Conservation (phyloP, 169 alveolate species). For the Plasmodium reichenowi region DNA sequence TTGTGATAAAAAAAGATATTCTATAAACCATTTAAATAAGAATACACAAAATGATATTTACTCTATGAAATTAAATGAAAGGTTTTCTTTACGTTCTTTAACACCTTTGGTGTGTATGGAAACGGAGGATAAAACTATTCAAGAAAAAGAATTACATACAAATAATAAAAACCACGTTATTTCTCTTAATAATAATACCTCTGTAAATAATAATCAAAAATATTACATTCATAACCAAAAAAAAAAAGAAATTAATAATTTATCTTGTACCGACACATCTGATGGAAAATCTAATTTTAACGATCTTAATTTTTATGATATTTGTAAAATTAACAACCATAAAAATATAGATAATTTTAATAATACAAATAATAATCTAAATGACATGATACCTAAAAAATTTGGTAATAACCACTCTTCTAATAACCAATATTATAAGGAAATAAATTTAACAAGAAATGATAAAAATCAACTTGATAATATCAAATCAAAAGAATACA, state of each 20-base stretch:
- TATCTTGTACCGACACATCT: background rate
- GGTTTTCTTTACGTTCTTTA: slow-evolving; percentile 23
- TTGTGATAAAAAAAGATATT: slow-evolving; percentile 38
- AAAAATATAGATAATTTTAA: background rate
- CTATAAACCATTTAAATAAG: slow-evolving; percentile 24
- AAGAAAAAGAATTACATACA: background rate
- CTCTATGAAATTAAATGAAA: slow-evolving; percentile 15
- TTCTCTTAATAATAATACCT: background rate
- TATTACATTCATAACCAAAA: background rate
- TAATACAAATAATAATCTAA: background rate
- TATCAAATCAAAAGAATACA: background rate
- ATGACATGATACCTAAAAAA: no score
- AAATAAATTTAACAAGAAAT: background rate
- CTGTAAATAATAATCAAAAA: background rate
- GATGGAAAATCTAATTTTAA: background rate
- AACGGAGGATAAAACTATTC: background rate
- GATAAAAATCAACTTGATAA: background rate
- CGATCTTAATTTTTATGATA: background rate
- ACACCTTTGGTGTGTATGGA: slow-evolving; percentile 30
- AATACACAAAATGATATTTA: slow-evolving; percentile 6
- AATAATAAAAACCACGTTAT: background rate
- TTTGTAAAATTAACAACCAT: background rate
- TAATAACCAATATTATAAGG: background rate
- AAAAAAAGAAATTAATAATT: background rate
- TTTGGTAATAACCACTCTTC: no score